Evolutionary conservation across 202 grass and related monocot genomes (phyloP), one percentile per base, ranked within the genome.

Genomic region (Panicum hallii): DNA sequence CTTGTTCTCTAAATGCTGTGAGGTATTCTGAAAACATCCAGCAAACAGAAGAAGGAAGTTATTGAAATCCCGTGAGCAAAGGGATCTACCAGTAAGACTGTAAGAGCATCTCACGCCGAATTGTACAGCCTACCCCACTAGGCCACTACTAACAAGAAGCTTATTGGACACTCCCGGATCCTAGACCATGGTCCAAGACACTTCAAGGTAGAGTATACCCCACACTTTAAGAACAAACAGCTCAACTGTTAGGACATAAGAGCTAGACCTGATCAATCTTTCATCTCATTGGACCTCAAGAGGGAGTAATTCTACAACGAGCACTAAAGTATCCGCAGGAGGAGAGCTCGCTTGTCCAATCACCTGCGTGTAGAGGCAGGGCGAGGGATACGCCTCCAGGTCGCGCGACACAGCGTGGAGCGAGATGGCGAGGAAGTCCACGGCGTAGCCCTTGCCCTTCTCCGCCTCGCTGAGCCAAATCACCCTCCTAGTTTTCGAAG

Each of bases 301-400:
- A 72, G 28, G 28, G 23, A 15, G 8, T 44, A 75, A 65, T 60
- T 43, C 13, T 15, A 52, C 41, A 14, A 15, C 7, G 22, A 80
- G 52, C 38, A 82, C 16, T 6, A 43, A 40, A 79, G 53, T 67
- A 58, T 70, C 16, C 19, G 23, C 16, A 42, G 47, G 80, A 34
- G 19, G 57, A 60, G 58, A 42, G 58, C 19, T 70, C 83, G 56
- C 28, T 68, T 67, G 58, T 55, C 54, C 38, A 70, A 70, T 80
- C 81, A 99, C 97, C 97, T 99, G 93, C 30, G 93, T 85, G 73
- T 97, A 99, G 53, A 99, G 82, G 82, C 97, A 97, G 8, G 97
- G 91, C 11, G 84, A 75, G 11, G 91, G 90, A 32, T 99, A 99
- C 2, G 93, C 88, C 81, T 97, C 97, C 22, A 79, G 93, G 67